Evolutionary conservation across 202 grass and related monocot species (phyloP), one percentile per base, ranked within the genome.

Genomic region (Miscanthus sacchariflorus): DNA sequence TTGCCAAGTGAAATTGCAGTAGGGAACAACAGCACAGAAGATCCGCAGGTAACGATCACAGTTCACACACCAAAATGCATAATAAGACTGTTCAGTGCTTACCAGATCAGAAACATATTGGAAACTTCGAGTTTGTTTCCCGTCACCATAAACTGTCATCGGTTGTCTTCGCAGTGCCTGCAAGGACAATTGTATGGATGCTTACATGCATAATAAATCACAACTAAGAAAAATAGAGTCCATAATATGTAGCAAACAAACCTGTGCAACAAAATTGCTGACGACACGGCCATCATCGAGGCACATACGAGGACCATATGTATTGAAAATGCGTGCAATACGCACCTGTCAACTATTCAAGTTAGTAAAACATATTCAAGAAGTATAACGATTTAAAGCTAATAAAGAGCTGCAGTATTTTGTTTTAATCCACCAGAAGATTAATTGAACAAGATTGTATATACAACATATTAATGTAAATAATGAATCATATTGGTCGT

Each of bases 81-180:
- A 76, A 52, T 7, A 84, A 69, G 19, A 21, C 12, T 40, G 68
- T 23, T 68, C 23, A 83, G 56, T 48, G 59, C 74, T 78, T 90
- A 95, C 94, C 91, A 95, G 75, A 93, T 95, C 94, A 88, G 94
- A 88, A 69, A 95, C 94, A 87, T 91, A 95, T 48, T 95, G 94
- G 74, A 95, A 95, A 85, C 94, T 95, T 80, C 91, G 80, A 36
- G 94, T 95, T 79, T 95, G 94, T 89, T 95, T 93, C 52, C 94
- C 94, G 74, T 95, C 91, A 23, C 94, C 94, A 88, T 95, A 93
- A 74, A 95, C 91, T 66, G 94, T 95, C 91, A 93, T 90, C 18
- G 94, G 94, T 72, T 95, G 91, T 82, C 68, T 95, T 14, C 94
- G 87, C 52, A 95, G 79, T 74, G 94, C 91, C 94, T 95, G 79